A percentile compares a stretch with the other conserved stretches of the same genome.
These are phyloP conservation scores for Candida qinlingensis DNA, from an alignment of 805 yeast genomes.

Conservation along the genomic window DNA sequence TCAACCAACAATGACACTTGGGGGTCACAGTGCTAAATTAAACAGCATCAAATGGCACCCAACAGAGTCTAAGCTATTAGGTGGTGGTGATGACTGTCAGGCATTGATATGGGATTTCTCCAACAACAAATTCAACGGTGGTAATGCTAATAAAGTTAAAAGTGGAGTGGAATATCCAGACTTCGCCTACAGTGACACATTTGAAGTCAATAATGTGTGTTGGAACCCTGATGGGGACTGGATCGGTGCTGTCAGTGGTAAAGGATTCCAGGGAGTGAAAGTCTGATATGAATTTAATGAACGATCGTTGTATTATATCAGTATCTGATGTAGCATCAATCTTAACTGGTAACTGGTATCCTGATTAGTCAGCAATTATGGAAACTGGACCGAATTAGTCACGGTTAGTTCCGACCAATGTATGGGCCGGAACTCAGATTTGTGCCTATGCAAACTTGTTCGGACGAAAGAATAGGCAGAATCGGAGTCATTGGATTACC, in stretches of 20 bases:
- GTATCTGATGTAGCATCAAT: too few relatives aligned
- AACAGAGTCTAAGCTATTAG: conserved; percentile 48
- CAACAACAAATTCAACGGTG: background rate
- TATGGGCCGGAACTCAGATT: too few relatives aligned
- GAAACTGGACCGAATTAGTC: too few relatives aligned
- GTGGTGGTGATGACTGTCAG: conserved; percentile 73
- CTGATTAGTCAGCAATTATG: too few relatives aligned
- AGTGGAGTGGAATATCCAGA: conserved; percentile 23
- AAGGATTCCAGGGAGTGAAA: conserved; percentile 31
- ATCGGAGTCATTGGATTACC: too few relatives aligned
- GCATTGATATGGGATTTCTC: conserved; percentile 61
- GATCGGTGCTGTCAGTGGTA: conserved; percentile 56
- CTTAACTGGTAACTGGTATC: too few relatives aligned
- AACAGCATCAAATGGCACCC: conserved; percentile 89
- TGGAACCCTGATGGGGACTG: conserved; percentile 76
- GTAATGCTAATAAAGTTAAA: background rate
- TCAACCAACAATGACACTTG: conserved; percentile 62
- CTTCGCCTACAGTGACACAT: conserved; percentile 52
- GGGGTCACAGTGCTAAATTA: conserved; percentile 62
- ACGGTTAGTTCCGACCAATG: too few relatives aligned
- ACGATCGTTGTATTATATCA: too few relatives aligned
- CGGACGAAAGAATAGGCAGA: too few relatives aligned
- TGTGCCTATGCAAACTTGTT: too few relatives aligned
- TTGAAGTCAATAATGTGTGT: conserved; percentile 71
- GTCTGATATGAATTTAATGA: background rate